Evolutionary conservation across 768 basidiomycete genomes (phyloP).

Genomic region (Amanita phalloides): DNA sequence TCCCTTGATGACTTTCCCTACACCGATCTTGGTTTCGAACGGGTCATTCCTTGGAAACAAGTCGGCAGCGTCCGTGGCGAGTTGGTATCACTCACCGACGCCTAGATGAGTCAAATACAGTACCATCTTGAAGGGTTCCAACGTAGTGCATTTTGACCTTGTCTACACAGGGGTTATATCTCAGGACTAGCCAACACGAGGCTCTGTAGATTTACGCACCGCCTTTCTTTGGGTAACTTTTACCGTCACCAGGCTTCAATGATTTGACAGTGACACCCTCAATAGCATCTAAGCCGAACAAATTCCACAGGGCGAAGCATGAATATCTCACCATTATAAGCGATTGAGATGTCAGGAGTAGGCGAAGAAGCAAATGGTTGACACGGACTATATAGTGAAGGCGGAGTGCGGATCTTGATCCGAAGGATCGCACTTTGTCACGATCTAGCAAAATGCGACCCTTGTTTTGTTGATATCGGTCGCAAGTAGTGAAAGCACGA

Average conservation of each 20-base stretch:
- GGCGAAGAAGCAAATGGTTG: constrained; percentile 12
- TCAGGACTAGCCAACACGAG: constrained; percentile 8
- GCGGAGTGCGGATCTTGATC: constrained; percentile 75
- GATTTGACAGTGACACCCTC: constrained; percentile 65
- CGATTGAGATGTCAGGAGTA: constrained; percentile 9
- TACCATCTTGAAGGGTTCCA: constrained; percentile 57
- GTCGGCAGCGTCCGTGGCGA: background rate
- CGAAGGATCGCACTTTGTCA: constrained; percentile 33
- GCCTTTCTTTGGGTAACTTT: constrained; percentile 54
- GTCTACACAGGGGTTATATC: constrained; percentile 31
- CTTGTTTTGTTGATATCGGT: constrained; percentile 8
- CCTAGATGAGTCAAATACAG: constrained; percentile 64
- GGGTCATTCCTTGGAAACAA: constrained; percentile 32
- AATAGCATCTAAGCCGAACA: constrained; percentile 8
- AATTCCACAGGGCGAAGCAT: constrained; percentile 9
- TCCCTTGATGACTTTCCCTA: constrained; percentile 77
- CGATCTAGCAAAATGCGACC: constrained; percentile 6
- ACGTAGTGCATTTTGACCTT: constrained; percentile 70
- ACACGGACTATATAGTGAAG: constrained; percentile 34
- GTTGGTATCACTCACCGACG: constrained; percentile 44
- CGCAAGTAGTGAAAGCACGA: too few species aligned
- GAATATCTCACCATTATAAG: constrained; percentile 22
- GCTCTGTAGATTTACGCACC: constrained; percentile 35
- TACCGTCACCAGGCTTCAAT: constrained; percentile 50
- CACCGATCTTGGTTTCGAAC: constrained; percentile 65